Evolutionary conservation across 331 rosid species (phyloP), one percentile per base, ranked within the genome.

Genomic region (Acacia concinna): DNA sequence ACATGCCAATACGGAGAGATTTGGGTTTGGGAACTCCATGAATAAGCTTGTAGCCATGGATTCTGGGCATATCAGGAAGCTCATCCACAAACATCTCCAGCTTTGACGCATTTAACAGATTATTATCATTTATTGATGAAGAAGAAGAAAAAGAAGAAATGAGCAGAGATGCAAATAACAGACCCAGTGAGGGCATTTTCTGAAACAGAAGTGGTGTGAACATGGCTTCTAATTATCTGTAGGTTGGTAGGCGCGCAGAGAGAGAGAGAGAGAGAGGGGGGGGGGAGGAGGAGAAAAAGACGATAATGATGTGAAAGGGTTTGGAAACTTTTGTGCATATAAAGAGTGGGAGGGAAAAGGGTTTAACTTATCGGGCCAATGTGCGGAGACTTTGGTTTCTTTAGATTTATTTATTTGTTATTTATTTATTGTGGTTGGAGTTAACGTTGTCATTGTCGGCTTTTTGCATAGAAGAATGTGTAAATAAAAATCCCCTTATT

Each of bases 61-160:
- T 82, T 63, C 72, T 84, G 44, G 97, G 98, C 76, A 94, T 77
- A 3, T 79, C 59, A 0, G 91, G 98, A 81, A 94, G 89, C 15
- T 92, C 87, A 78, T 94, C 98, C 34, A 94, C 97, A 54, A 94
- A 94, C 93, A 88, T 90, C 51, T 66, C 9, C 83, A 92, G 31
- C 57, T 72, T 85, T 3, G 91, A 75, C 32, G 40, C 65, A 73
- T 82, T 75, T 1, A 90, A 3, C 4, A 87, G 69, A 38, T 49
- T 68, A 14, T 76, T 85, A n/a, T 77, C 90, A n/a, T 43, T 59
- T 15, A 10, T n/a, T 27, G 35, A 6, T 4, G 71, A 64, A 8
- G 44, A 52, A 20, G 25, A 52, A 51, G 57, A 20, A n/a, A n/a
- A n/a, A 20, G 28, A 52, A 52, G 78, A 18, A 27, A 69, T 41